These are phyloP conservation scores for Choricystis sp. DNA, from an alignment of 139 green algal genomes.

Conservation along the genomic window DNA sequence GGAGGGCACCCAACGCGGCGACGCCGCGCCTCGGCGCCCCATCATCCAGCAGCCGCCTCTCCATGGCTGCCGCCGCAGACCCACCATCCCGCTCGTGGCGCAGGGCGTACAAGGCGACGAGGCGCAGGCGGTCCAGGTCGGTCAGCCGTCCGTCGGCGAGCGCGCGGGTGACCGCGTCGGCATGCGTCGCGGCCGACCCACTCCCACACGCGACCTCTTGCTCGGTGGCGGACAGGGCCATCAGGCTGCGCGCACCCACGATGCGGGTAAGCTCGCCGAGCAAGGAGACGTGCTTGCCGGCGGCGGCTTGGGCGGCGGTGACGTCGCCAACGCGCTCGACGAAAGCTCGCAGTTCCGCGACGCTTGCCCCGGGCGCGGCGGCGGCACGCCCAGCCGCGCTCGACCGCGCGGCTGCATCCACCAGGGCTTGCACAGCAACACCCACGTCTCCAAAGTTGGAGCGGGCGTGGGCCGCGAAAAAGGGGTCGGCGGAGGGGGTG, in stretches of 20 bases:
- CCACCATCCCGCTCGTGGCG: conserved; percentile 72
- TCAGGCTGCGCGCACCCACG: conserved; percentile 41
- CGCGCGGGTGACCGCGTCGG: background rate
- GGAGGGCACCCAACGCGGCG: conserved; percentile 25
- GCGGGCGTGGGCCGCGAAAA: conserved; percentile 55
- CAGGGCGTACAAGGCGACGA: conserved; percentile 76
- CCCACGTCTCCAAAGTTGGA: conserved; percentile 72
- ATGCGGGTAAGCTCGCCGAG: conserved; percentile 51
- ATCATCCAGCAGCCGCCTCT: conserved; percentile 7
- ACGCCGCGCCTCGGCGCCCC: no score
- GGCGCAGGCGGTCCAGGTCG: conserved; percentile 25
- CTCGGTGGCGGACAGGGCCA: conserved; percentile 39
- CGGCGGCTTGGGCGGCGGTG: conserved; percentile 39
- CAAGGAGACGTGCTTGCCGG: conserved; percentile 78
- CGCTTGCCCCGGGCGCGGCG: conserved; percentile 14
- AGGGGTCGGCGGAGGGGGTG: conserved; percentile 46
- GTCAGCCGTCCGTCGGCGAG: background rate
- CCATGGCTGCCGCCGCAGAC: conserved; percentile 14
- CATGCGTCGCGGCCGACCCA: background rate
- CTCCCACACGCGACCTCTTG: background rate
- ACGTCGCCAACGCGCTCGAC: conserved; percentile 68
- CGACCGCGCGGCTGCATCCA: conserved; percentile 8
- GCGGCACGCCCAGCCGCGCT: no score
- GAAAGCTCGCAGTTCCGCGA: conserved; percentile 78
- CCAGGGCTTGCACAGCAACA: conserved; percentile 40